Conservation (phyloP, 2,329 filamentous ascomycete genomes). For the Aureobasidium sp. region DNA sequence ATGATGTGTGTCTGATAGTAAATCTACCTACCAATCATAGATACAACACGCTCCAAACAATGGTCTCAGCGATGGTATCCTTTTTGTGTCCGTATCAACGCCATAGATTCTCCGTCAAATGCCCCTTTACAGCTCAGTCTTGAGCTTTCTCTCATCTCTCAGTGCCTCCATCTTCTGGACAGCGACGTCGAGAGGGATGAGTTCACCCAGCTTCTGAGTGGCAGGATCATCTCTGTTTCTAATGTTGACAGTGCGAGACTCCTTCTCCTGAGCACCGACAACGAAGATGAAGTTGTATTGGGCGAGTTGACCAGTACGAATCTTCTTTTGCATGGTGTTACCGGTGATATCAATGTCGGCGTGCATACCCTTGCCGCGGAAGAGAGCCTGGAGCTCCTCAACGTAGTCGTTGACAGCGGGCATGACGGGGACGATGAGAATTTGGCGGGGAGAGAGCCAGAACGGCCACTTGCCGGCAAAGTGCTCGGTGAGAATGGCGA, state of each 20-base stretch:
- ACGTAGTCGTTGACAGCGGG: constrained; percentile 64
- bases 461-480: constrained; percentile 84
- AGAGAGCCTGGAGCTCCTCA: constrained; percentile 59
- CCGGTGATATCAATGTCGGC: constrained; percentile 62
- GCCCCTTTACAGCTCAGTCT: constrained; percentile 19
- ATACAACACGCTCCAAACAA: constrained; percentile 5
- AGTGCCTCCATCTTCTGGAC: constrained; percentile 43
- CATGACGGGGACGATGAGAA: constrained; percentile 70
- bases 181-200: constrained; percentile 52
- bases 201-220: constrained; percentile 53
- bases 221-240: constrained; percentile 54
- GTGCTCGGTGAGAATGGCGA: constrained; percentile 73
- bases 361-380: constrained; percentile 60
- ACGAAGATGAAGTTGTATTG: constrained; percentile 82
- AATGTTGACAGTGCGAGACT: constrained; percentile 52
- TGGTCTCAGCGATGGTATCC: background rate
- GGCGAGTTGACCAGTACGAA: constrained; percentile 67
- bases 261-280: constrained; percentile 54
- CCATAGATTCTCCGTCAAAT: background rate
- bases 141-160: constrained; percentile 34
- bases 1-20: background rate
- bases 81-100: constrained; percentile 2
- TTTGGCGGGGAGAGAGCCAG: constrained; percentile 77
- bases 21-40: constrained; percentile 1
- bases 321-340: constrained; percentile 85